Percentiles rank a stretch among this genome's conserved stretches.
These are phyloP conservation scores for Zasmidium angulare DNA, from an alignment of 2,329 filamentous ascomycete species.

Conservation along the genomic window DNA sequence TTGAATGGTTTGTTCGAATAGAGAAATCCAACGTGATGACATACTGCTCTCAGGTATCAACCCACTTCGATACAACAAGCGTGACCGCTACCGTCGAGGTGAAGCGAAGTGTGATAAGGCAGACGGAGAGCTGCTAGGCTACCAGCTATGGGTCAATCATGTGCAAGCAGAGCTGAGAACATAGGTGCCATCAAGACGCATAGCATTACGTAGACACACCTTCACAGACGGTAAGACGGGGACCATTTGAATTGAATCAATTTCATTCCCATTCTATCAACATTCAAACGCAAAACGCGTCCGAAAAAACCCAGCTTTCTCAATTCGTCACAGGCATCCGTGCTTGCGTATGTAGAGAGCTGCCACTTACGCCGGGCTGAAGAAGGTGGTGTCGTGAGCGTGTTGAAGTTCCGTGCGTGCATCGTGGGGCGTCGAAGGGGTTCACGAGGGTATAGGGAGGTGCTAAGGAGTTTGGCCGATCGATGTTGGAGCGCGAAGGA, in stretches of 20 bases:
- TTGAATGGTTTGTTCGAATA: too few relatives aligned
- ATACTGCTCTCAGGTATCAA: too few relatives aligned
- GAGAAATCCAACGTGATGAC: too few relatives aligned
- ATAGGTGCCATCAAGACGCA: too few relatives aligned
- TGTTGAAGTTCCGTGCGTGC: constrained; percentile 9
- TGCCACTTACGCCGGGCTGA: neutral
- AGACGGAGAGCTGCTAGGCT: too few relatives aligned
- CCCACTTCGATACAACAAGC: too few relatives aligned
- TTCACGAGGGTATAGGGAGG: constrained; percentile 4
- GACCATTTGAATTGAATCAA: neutral
- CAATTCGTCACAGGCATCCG: neutral
- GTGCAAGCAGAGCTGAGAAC: too few relatives aligned
- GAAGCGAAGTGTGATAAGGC: too few relatives aligned
- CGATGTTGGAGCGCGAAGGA: neutral
- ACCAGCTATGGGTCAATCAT: too few relatives aligned
- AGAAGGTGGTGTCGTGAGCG: neutral
- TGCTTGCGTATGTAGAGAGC: neutral
- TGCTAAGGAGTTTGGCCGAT: neutral
- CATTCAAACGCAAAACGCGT: constrained; percentile 1
- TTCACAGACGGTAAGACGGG: too few relatives aligned
- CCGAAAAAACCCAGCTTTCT: neutral
- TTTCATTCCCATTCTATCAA: constrained; percentile 11
- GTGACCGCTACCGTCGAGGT: too few relatives aligned
- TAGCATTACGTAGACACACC: too few relatives aligned
- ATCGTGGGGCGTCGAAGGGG: constrained; percentile 11